Percentiles rank a stretch among this genome's conserved stretches.
These are phyloP conservation scores for Mucor ambiguus DNA, from an alignment of 371 early-diverging fungal genomes.

Conservation along the genomic window DNA sequence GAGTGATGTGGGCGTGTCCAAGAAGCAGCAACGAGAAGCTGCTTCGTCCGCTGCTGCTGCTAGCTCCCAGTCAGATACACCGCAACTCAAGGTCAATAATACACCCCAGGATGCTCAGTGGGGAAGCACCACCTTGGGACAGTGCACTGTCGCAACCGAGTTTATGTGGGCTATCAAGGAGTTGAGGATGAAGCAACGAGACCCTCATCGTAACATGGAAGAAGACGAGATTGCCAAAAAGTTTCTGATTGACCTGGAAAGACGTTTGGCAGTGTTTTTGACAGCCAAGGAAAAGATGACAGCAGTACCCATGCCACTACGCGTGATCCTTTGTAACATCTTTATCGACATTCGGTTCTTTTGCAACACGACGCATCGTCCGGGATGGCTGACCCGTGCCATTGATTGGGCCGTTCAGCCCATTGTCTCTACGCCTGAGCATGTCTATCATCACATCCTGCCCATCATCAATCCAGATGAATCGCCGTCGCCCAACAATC, in stretches of 20 bases:
- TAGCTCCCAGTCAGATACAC: neutral
- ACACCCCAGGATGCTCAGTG: conserved; percentile 32
- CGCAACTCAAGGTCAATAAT: neutral
- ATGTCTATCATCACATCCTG: neutral
- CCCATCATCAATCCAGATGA: conserved; percentile 11
- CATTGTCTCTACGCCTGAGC: conserved; percentile 16
- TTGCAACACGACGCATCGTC: conserved; percentile 64
- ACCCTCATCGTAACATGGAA: conserved; percentile 45
- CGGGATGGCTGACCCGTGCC: conserved; percentile 62
- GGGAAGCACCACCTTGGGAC: conserved; percentile 66
- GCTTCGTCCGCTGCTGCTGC: neutral
- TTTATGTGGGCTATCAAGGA: conserved; percentile 61
- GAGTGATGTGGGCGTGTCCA: conserved; percentile 54
- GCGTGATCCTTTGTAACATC: conserved; percentile 57
- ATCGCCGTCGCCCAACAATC: conserved; percentile 14
- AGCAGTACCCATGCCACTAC: conserved; percentile 57
- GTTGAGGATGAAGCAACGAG: conserved; percentile 37
- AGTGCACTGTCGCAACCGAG: conserved; percentile 60
- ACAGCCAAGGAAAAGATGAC: conserved; percentile 58
- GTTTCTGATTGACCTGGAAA: conserved; percentile 66
- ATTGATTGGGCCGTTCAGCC: conserved; percentile 59
- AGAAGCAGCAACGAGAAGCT: conserved; percentile 13
- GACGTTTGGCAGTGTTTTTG: conserved; percentile 58
- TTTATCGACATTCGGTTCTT: conserved; percentile 63
- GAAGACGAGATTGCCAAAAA: conserved; percentile 66